Evolutionary conservation across 345 rosid species (phyloP), one percentile per base, ranked within the genome.

Genomic region (Salix arbutifolia): DNA sequence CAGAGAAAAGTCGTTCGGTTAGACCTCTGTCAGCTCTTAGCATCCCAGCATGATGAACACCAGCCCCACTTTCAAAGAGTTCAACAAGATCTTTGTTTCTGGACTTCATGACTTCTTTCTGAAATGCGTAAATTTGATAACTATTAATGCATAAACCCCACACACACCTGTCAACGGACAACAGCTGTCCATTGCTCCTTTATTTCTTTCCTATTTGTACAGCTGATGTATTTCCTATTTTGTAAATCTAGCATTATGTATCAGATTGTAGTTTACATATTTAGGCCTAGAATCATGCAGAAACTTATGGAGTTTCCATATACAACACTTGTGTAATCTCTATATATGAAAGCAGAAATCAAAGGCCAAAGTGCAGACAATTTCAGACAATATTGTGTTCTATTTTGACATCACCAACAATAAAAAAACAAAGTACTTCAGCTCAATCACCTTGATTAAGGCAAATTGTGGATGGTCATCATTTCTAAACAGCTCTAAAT

Each of bases 11-110:
- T 79, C 88, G 87, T 85, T 95, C 99, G 21, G 99, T 95, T 81
- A 95, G 91, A 81, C 92, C 91, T 81, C 99, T 88, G 80, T 95
- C 99, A 80, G 94, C 80, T 74, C 99, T 90, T 83, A 95, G 81
- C 97, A 95, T 95, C 79, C 99, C 99, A 77, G 99, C 99, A 83
- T 95, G 97, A 88, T 95, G 97, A 83, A 95, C 84, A 60, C 99
- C 99, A 69, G 88, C 31, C 16, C 90, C 97, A 72, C 40, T 73
- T 72, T 86, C 97, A 82, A 95, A 95, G 61, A 95, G 92, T 81
- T 89, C 83, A 77, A 88, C 91, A 73, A 94, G 87, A 87, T 95
- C 97, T 85, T 88, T 93, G 88, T 95, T 95, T 86, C 99, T 93
- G 62, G 99, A 95, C 88, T 95, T 95, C 18, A 83, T 81, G 72